Evolutionary conservation across 768 basidiomycete species (phyloP).

Genomic region (Mycena polygramma): DNA sequence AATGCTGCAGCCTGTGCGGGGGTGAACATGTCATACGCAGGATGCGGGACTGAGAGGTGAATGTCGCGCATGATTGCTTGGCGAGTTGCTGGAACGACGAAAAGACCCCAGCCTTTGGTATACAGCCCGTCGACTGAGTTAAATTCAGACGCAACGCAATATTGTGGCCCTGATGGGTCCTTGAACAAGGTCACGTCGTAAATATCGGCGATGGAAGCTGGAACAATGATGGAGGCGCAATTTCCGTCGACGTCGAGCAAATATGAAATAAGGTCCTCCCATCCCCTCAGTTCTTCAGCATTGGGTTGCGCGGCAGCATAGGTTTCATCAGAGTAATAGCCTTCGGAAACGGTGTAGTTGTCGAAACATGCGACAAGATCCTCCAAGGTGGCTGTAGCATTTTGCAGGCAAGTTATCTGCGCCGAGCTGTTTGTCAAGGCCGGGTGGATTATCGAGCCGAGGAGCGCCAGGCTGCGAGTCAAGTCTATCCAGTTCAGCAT

Average conservation of each 20-base stretch:
- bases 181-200: constrained; percentile 46
- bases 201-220: constrained; percentile 42
- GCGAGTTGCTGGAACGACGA: constrained; percentile 48
- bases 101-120: constrained; percentile 53
- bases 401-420: constrained; percentile 30
- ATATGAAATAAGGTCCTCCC: constrained; percentile 44
- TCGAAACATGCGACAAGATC: constrained; percentile 48
- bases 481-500: constrained; percentile 16
- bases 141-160: constrained; percentile 50
- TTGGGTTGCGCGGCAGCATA: constrained; percentile 52
- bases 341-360: constrained; percentile 46
- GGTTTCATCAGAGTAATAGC: constrained; percentile 44
- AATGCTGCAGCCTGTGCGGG: constrained; percentile 56
- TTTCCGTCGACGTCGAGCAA: constrained; percentile 48
- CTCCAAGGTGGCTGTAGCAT: constrained; percentile 36
- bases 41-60: constrained; percentile 64
- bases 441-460: neutral
- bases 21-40: constrained; percentile 53
- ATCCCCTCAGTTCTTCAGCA: constrained; percentile 42
- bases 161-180: constrained; percentile 43
- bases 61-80: constrained; percentile 44
- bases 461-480: neutral
- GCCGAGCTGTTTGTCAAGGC: neutral
- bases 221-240: constrained; percentile 47
- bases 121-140: constrained; percentile 35